Evolutionary conservation across 2,329 filamentous ascomycete genomes (phyloP).

Genomic region (Aspergillus tamarii): DNA sequence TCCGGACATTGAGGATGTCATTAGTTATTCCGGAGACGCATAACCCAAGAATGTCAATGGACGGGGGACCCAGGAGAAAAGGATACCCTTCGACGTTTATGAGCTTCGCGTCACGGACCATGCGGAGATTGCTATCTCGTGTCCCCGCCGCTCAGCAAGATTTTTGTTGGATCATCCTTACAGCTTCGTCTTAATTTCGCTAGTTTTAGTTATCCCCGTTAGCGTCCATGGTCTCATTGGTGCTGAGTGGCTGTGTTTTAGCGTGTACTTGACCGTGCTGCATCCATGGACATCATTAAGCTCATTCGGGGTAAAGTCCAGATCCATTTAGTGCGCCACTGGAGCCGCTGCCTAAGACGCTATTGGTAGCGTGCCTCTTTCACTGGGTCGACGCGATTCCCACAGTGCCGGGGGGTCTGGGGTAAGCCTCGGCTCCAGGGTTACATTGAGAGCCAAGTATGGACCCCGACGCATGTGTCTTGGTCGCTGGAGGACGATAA

Average conservation of each 20-base stretch:
- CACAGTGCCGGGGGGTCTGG: conserved; percentile 1
- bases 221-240: not conserved
- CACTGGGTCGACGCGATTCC: not conserved
- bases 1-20: conserved; percentile 1
- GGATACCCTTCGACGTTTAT: not conserved
- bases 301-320: conserved; percentile 3
- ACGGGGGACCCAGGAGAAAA: not conserved
- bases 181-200: not conserved
- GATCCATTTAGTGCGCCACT: conserved; percentile 3
- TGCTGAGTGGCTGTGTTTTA: conserved; percentile 7
- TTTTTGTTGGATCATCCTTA: not conserved
- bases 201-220: not conserved
- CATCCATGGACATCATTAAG: not conserved
- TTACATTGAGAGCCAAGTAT: not conserved
- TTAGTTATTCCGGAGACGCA: not conserved
- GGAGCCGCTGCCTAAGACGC: not conserved
- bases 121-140: conserved; percentile 4
- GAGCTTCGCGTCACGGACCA: not conserved
- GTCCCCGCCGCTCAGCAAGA: not conserved
- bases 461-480: not conserved
- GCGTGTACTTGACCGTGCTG: not conserved
- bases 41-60: not conserved
- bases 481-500: not conserved
- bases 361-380: not conserved
- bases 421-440: conserved; percentile 4